Evolutionary conservation across 306 rosid species (phyloP).

Genomic region (Malus sylvestris): DNA sequence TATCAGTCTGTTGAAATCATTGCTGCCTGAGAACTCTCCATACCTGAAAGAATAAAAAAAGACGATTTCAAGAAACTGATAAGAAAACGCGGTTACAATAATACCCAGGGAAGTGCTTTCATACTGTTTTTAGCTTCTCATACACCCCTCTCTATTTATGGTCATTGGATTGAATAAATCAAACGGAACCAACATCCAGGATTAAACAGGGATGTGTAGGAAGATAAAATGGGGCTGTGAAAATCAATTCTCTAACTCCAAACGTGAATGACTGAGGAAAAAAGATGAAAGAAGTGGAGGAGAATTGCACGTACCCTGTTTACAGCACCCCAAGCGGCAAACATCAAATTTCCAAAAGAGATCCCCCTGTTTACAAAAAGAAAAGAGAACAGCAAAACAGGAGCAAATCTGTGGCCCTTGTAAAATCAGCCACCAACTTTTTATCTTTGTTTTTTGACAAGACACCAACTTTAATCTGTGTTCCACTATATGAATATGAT

Average conservation of each 20-base stretch:
- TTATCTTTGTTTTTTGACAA: slow-evolving; percentile 35
- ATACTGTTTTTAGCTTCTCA: too few species aligned
- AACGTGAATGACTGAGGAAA: neutral
- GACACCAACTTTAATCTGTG: slow-evolving; percentile 48
- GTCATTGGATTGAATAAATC: too few species aligned
- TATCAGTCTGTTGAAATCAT: slow-evolving; percentile 28
- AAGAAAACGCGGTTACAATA: neutral
- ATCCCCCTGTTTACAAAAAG: slow-evolving; percentile 42
- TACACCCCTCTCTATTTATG: too few species aligned
- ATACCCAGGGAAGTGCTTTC: neutral
- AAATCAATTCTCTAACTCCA: too few species aligned
- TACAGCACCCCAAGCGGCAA: slow-evolving; percentile 32
- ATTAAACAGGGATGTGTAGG: too few species aligned
- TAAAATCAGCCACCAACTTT: slow-evolving; percentile 70
- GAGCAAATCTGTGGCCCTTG: slow-evolving; percentile 55
- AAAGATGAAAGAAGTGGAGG: slow-evolving; percentile 10
- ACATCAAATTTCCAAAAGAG: slow-evolving; percentile 38
- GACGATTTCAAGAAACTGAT: slow-evolving; percentile 11
- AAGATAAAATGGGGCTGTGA: too few species aligned
- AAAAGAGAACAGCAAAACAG: slow-evolving; percentile 32
- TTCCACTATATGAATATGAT: slow-evolving; percentile 37
- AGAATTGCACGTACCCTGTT: slow-evolving; percentile 36
- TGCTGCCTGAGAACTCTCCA: slow-evolving; percentile 37
- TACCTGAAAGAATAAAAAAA: slow-evolving; percentile 31
- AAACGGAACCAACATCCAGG: too few species aligned